A percentile compares a stretch with the other conserved stretches of the same genome.
Conservation (phyloP, 805 yeast genomes). For the Saccharomyces paradoxus region DNA sequence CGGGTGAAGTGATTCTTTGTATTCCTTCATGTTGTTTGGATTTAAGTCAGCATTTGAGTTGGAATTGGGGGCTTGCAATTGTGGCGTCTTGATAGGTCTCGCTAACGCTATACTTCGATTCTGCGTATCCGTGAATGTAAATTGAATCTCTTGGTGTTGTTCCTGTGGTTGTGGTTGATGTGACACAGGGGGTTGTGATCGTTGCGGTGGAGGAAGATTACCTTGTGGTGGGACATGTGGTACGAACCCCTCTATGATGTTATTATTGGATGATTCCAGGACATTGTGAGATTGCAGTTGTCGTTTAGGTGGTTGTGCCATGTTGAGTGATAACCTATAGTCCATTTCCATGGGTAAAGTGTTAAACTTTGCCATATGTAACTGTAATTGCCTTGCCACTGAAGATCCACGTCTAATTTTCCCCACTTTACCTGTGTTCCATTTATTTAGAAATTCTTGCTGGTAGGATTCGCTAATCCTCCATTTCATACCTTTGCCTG, state of each 20-base stretch:
- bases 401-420: constrained; percentile 74
- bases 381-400: constrained; percentile 70
- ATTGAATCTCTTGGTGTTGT: constrained; percentile 2
- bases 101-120: constrained; percentile 1
- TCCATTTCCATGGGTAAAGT: constrained; percentile 33
- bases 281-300: neutral
- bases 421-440: constrained; percentile 65
- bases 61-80: neutral
- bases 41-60: neutral
- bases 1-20: constrained; percentile 1
- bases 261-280: neutral
- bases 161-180: constrained; percentile 9
- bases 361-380: constrained; percentile 49
- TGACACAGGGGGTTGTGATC: constrained; percentile 4
- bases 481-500: constrained; percentile 99
- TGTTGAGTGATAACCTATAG: constrained; percentile 9
- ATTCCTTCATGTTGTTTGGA: neutral
- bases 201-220: neutral
- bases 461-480: constrained; percentile 80
- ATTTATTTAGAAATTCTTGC: constrained; percentile 74
- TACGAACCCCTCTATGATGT: neutral
- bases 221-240: neutral
- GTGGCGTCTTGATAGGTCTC: neutral
- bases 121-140: neutral
- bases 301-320: neutral